Evolutionary conservation across 495 filamentous ascomycete genomes (phyloP), one percentile per base, ranked within the genome.

Genomic region (Talaromyces ruber): DNA sequence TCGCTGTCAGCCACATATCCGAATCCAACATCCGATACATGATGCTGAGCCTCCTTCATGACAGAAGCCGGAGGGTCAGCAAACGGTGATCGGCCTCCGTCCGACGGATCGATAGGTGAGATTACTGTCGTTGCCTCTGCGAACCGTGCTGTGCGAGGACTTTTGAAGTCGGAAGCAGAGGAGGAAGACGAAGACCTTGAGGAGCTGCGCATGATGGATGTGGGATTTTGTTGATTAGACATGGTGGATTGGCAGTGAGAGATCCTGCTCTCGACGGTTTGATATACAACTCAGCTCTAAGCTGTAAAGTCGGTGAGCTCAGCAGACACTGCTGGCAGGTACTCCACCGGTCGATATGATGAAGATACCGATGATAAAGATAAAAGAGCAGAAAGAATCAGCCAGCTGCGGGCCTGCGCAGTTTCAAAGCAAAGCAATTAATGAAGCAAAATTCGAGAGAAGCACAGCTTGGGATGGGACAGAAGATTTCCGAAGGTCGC

Each of bases 61-160:
- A 67, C 64, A 11, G 65, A 66, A 56, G 65, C 66, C 29, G 84
- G 82, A 28, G 82, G 83, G 64, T 90, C 85, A 51, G 83, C 84
- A 69, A 95, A 94, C 1, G 91, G 90, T 5, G 83, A 83, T 56
- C 70, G 73, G 53, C 69, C 65, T n/a, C 68, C 52, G 62, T 78
- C 74, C 24, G 66, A 72, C 5, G 80, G 76, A 52, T 88, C 89
- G 67, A 94, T 81, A 59, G 92, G 92, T 26, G 92, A 96, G 73
- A 93, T 80, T 57, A 96, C 88, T 22, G 90, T 81, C 6, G 92
- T 96, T 32, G 91, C 91, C 77, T 97, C 92, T 43, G 91, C 91
- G 68, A 97, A 96, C 64, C 92, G 88, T 64, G 92, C 86, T 55
- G 89, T 90, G 63, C 92, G 84, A 32, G 88, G 88, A 28, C 88